Evolutionary conservation across 176 grass and related monocot genomes (phyloP).

Genomic region (Ananas comosus): DNA sequence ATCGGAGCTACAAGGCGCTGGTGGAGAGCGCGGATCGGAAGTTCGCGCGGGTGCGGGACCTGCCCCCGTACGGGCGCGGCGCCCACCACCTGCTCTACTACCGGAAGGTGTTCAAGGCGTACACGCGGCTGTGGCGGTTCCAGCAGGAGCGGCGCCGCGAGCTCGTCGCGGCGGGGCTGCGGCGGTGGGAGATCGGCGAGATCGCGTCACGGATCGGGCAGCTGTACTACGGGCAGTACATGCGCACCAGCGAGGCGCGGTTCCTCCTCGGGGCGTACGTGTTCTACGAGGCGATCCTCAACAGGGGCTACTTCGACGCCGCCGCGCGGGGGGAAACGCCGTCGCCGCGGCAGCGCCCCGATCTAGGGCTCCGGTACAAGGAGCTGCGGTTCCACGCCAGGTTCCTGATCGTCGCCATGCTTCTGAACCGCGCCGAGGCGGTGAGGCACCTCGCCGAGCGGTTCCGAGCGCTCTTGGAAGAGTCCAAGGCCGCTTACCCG

Average conservation of each 20-base stretch:
- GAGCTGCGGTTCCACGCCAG: constrained; percentile 80
- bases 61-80: constrained; percentile 54
- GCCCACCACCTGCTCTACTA: constrained; percentile 56
- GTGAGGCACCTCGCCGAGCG: constrained; percentile 57
- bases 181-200: constrained; percentile 90
- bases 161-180: constrained; percentile 55
- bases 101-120: constrained; percentile 95
- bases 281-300: constrained; percentile 97
- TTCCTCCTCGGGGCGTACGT: constrained; percentile 92
- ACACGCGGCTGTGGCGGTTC: constrained; percentile 79
- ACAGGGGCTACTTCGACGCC: constrained; percentile 69
- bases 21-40: constrained; percentile 72
- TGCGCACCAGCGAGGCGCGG: constrained; percentile 82
- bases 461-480: constrained; percentile 62
- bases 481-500: constrained; percentile 63
- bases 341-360: constrained; percentile 17
- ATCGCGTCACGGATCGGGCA: constrained; percentile 97
- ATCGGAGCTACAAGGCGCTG: constrained; percentile 51
- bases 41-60: constrained; percentile 87
- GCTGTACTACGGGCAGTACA: constrained; percentile 94
- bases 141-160: constrained; percentile 69
- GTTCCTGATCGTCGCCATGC: constrained; percentile 75
- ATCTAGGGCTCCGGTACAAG: constrained; percentile 70
- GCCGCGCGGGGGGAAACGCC: constrained; percentile 13
- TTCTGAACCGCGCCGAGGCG: constrained; percentile 58